phyloP scores from a whole-genome alignment of 768 basidiomycete genomes.

The Saitozyma podzolica region DNA sequence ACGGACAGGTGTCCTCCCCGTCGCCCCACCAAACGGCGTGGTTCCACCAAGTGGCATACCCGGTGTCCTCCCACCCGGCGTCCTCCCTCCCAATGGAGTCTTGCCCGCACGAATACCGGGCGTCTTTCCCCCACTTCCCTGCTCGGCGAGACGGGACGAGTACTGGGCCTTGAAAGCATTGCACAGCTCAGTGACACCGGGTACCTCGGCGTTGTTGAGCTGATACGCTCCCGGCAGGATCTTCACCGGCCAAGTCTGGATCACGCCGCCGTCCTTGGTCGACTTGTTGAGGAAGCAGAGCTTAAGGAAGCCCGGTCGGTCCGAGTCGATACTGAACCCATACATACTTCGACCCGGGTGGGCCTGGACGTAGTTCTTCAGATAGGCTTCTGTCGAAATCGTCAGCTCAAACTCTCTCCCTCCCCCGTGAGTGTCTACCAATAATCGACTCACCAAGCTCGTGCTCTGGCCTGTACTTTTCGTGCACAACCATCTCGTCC shows the following conservation, averaged over 20 bases:
- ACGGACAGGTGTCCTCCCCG: conserved; percentile 23
- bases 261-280: conserved; percentile 73
- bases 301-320: conserved; percentile 87
- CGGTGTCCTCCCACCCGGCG: conserved; percentile 38
- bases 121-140: conserved; percentile 41
- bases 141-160: conserved; percentile 32
- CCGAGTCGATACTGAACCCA: conserved; percentile 87
- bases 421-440: not conserved
- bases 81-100: conserved; percentile 40
- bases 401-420: conserved; percentile 12
- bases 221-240: conserved; percentile 62
- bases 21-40: conserved; percentile 10
- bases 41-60: conserved; percentile 16
- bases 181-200: conserved; percentile 88
- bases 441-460: conserved; percentile 71
- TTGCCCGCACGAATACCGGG: conserved; percentile 44
- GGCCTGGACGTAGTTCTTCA: conserved; percentile 86
- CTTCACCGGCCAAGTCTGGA: conserved; percentile 72
- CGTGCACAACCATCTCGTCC: conserved; percentile 90
- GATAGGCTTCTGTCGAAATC: conserved; percentile 65
- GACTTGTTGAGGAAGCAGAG: conserved; percentile 81
- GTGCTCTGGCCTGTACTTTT: conserved; percentile 89
- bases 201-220: conserved; percentile 83
- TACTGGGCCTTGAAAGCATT: conserved; percentile 85
- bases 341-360: conserved; percentile 95